Evolutionary conservation across 2,329 filamentous ascomycete species (phyloP).

Genomic region (Leptosphaerulina australis): DNA sequence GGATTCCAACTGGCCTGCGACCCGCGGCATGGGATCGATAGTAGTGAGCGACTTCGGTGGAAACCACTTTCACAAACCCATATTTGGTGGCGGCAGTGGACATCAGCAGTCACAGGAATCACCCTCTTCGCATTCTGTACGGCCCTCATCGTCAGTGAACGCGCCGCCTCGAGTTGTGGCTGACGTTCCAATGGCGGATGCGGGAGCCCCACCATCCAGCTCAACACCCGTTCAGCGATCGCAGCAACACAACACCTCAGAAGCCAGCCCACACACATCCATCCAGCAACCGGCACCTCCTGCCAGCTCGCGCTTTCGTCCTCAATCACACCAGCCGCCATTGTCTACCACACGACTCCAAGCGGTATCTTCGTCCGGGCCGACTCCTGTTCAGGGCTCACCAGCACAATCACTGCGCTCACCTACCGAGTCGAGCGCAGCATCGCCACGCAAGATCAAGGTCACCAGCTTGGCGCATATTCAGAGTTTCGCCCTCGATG

Average conservation of each 20-base stretch:
- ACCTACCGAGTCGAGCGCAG: slow-evolving; percentile 38
- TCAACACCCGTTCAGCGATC: slow-evolving; percentile 38
- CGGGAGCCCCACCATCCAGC: slow-evolving; percentile 39
- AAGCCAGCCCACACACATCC: slow-evolving; percentile 23
- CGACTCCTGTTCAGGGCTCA: slow-evolving; percentile 36
- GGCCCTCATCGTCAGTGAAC: slow-evolving; percentile 41
- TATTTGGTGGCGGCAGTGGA: slow-evolving; percentile 59
- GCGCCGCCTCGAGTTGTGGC: slow-evolving; percentile 34
- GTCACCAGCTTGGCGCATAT: slow-evolving; percentile 91
- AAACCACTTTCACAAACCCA: slow-evolving; percentile 75
- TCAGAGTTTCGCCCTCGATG: slow-evolving; percentile 82
- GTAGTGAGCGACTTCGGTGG: slow-evolving; percentile 73
- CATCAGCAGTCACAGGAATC: slow-evolving; percentile 51
- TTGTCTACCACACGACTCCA: slow-evolving; percentile 32
- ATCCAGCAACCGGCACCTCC: slow-evolving; percentile 32
- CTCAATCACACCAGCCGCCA: slow-evolving; percentile 43
- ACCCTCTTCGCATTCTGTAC: slow-evolving; percentile 42
- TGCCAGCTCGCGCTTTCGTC: slow-evolving; percentile 44
- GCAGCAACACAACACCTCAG: slow-evolving; percentile 32
- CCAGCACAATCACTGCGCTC: slow-evolving; percentile 36
- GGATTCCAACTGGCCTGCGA: slow-evolving; percentile 22
- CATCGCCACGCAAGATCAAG: slow-evolving; percentile 69
- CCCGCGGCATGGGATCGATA: slow-evolving; percentile 65
- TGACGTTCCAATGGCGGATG: slow-evolving; percentile 51
- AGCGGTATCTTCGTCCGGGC: slow-evolving; percentile 33